Evolutionary conservation across 2,329 filamentous ascomycete genomes (phyloP).

Genomic region (Colletotrichum sp.): DNA sequence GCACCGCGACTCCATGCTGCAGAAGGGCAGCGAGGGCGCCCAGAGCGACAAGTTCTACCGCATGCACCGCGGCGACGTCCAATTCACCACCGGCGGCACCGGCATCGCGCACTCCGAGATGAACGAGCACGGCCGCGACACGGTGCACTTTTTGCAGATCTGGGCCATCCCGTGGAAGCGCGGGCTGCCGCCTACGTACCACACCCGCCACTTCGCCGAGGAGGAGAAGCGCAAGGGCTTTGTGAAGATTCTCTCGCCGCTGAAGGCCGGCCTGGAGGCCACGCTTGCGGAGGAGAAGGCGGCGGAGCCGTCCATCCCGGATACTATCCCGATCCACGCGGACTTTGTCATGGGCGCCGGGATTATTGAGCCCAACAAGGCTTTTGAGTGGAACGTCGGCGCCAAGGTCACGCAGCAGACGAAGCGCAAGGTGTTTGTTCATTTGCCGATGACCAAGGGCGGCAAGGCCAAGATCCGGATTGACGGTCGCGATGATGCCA

Average conservation of each 20-base stretch:
- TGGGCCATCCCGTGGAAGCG: conserved; percentile 82
- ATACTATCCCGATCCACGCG: conserved; percentile 83
- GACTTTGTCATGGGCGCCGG: conserved; percentile 85
- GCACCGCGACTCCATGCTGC: conserved; percentile 85
- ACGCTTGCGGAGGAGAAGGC: conserved; percentile 66
- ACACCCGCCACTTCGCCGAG: conserved; percentile 75
- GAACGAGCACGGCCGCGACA: conserved; percentile 74
- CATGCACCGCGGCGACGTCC: conserved; percentile 81
- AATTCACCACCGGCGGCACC: conserved; percentile 88
- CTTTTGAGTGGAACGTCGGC: conserved; percentile 77
- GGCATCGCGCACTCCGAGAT: conserved; percentile 82
- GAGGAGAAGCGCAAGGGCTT: conserved; percentile 74
- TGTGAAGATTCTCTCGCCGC: conserved; percentile 76
- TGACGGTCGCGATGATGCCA: conserved; percentile 68
- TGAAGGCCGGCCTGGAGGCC: conserved; percentile 70
- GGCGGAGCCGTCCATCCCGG: conserved; percentile 63
- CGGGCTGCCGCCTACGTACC: conserved; percentile 76
- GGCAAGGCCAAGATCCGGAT: conserved; percentile 75
- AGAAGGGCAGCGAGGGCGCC: conserved; percentile 66
- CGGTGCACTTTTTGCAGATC: conserved; percentile 87
- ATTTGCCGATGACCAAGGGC: conserved; percentile 80
- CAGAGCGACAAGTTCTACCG: conserved; percentile 69
- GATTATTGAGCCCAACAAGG: conserved; percentile 68
- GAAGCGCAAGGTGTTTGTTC: conserved; percentile 78
- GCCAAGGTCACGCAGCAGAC: conserved; percentile 54